Evolutionary conservation across 129 eudicot species (phyloP).

Genomic region (Tagetes erecta): DNA sequence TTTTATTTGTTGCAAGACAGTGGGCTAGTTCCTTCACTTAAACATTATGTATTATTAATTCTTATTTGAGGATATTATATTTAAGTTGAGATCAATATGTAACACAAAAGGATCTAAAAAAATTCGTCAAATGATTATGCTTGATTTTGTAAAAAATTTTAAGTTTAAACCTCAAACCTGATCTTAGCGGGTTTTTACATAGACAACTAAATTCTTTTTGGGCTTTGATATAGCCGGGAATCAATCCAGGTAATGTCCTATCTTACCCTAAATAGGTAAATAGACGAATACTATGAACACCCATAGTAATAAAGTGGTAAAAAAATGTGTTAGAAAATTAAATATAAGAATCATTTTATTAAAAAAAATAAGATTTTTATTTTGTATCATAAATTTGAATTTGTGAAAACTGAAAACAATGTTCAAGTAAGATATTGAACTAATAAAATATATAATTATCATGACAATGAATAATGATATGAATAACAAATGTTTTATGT

Average conservation of each 20-base stretch:
- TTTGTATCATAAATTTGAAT: not conserved
- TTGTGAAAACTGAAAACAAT: slow-evolving; percentile 13
- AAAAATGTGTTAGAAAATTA: not conserved
- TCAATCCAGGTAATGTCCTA: too few species aligned
- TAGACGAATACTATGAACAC: too few species aligned
- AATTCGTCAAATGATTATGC: too few species aligned
- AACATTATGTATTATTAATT: not conserved
- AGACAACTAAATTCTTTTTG: too few species aligned
- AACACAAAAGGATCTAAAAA: too few species aligned
- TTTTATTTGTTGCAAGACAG: not conserved
- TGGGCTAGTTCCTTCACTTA: not conserved
- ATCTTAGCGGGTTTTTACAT: too few species aligned
- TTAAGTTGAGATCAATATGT: not conserved
- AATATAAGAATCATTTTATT: not conserved
- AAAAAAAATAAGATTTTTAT: not conserved
- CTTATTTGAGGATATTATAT: not conserved
- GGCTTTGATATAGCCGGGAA: too few species aligned
- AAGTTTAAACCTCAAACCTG: too few species aligned
- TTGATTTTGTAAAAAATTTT: too few species aligned
- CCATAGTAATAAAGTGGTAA: too few species aligned
- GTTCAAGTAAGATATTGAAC: not conserved
- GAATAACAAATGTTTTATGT: not conserved
- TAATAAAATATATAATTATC: not conserved
- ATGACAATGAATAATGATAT: not conserved
- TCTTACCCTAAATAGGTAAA: too few species aligned